These are phyloP conservation scores for Neofusicoccum sp. DNA, from an alignment of 2,329 filamentous ascomycete species.

Conservation along the genomic window DNA sequence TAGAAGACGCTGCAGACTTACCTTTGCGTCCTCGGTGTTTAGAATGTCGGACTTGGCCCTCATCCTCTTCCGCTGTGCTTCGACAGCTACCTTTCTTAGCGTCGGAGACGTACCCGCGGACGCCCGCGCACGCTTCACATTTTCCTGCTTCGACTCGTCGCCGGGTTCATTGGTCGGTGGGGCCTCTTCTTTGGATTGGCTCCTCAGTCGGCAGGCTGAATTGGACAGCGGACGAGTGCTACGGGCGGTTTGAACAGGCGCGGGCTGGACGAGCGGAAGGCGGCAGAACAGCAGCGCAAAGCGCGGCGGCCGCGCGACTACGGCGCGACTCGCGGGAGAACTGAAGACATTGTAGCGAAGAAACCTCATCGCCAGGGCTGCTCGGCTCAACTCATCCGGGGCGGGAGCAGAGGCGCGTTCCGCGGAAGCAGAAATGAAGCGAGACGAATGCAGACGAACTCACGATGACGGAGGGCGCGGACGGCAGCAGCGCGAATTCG, in stretches of 20 bases:
- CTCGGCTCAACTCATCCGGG: background rate
- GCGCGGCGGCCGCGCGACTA: background rate
- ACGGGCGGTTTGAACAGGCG: background rate
- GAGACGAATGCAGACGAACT: background rate
- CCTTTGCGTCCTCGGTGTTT: constrained; percentile 31
- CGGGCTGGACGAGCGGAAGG: background rate
- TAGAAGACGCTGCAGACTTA: background rate
- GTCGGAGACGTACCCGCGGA: constrained; percentile 51
- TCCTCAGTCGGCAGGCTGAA: background rate
- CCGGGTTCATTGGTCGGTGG: background rate
- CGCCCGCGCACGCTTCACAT: background rate
- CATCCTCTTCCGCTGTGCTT: constrained; percentile 65
- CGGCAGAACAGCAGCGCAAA: background rate
- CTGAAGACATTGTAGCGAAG: constrained; percentile 25
- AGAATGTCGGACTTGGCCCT: constrained; percentile 40
- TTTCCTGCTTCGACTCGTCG: background rate
- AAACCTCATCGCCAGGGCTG: constrained; percentile 27
- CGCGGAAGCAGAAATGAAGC: background rate
- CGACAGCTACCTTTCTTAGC: constrained; percentile 78
- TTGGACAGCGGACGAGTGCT: background rate
- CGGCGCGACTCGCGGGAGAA: constrained; percentile 17
- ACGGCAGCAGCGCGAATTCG: background rate
- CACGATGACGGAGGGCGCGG: background rate
- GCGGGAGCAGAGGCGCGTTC: background rate
- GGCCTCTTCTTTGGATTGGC: background rate